Evolutionary conservation across 768 basidiomycete species (phyloP), one percentile per base, ranked within the genome.

Genomic region (Nevesoporus exiguus): DNA sequence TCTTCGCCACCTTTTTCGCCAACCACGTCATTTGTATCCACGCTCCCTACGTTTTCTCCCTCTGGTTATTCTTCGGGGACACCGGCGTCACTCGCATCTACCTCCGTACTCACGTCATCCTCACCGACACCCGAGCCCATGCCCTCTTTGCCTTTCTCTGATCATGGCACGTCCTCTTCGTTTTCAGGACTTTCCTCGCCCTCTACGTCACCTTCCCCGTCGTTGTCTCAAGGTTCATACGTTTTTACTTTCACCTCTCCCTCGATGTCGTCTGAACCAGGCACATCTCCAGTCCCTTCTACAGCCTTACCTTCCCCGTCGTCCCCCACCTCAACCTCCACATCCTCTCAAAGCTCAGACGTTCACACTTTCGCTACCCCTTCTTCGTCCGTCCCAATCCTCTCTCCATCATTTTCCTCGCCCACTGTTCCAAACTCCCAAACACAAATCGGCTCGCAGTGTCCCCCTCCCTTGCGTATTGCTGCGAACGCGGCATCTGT

Each of bases 361-460:
- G 24, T 43, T n/a, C 31, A 34, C 15, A 51, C 49, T 15, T 50
- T 27, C 17, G 27, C 31, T 9, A 24, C 49, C 7, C 43, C 27
- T 29, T 37, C 29, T 21, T 34, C 61, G 3, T 31, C 58, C 8
- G 25, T 17, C 9, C 10, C 51, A 7, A 24, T 41, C 21, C 44
- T 46, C 8, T 47, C 64, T 43, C 4, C 27, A 27, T 1, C 52
- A 24, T 15, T 51, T 6, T 19, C 54, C 15, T 59, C 56, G 1
- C 3, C 52, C 7, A 44, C 52, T 14, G 22, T 24, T 24, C 33
- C 51, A 19, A 62, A 43, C 41, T 54, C 65, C 3, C 53, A 58
- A 33, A 55, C 65, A 2, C 66, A 69, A 29, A 27, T 59, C n/a
- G 27, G 59, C n/a, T 57, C 67, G 0, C 65, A 68, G 44, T 61